Evolutionary conservation across 164 flowering plant genomes (phyloP), one percentile per base, ranked within the genome.

Genomic region (Annona cherimola): DNA sequence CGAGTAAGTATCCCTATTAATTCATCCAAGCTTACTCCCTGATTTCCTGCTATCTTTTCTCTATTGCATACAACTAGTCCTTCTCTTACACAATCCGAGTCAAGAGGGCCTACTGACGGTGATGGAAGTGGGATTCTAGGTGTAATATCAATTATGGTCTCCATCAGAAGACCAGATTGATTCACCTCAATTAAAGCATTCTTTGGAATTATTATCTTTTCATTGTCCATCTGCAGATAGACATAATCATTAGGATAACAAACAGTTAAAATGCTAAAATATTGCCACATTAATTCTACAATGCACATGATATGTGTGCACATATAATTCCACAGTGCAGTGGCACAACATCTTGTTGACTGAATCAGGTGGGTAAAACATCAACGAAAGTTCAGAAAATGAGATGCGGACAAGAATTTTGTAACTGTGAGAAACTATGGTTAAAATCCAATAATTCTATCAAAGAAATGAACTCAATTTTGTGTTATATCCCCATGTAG

Each of bases 121-220:
- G 76, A 66, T 45, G 98, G 99, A 42, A 95, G 86, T 1, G 99
- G 99, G 81, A 91, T 83, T 59, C 73, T 79, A 19, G 99, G 99
- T 19, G 97, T 95, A 63, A 95, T 89, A 73, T 95, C 99, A 83
- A 95, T 93, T 85, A 93, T 42, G 64, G 98, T 93, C 79, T 95
- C 99, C 99, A 95, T 95, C 41, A 95, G 94, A 78, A 95, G 96
- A 55, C 99, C 99, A 66, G 99, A 95, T 78, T 93, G 99, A 79
- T 95, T 95, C 75, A 95, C 98, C 76, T 95, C 99, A 74, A 95
- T 74, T 76, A 93, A 73, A 40, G 98, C 85, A 77, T 95, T 95
- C 50, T 83, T 80, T 3, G 99, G 99, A 77, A 94, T 94, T 73
- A 92, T 79, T 69, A 79, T 83, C 68, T 91, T 94, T 35, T 93